A percentile compares a stretch with the other conserved stretches of the same genome.
Evolutionary conservation across 1,284 basidiomycete species (phyloP).

Genomic region (Lentinula novae-zelandiae): DNA sequence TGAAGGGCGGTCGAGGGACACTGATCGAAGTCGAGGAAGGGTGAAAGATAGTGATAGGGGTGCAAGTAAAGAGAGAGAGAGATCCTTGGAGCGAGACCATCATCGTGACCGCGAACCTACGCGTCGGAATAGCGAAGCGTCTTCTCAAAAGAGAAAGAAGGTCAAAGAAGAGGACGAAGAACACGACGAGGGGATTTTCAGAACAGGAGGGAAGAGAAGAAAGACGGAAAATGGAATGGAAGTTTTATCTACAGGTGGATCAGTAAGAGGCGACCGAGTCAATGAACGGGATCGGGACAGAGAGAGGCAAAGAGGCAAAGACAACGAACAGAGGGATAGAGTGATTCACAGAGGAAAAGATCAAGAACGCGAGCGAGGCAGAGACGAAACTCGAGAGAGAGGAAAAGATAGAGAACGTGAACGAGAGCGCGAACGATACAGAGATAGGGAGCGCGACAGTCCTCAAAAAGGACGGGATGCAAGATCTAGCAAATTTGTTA

Average conservation of each 20-base stretch:
- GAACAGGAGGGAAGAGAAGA: slow-evolving; percentile 33
- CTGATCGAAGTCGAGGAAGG: not conserved
- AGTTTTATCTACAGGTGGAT: slow-evolving; percentile 1
- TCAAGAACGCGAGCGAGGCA: not conserved
- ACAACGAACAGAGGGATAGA: not conserved
- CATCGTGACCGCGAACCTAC: not conserved
- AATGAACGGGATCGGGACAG: not conserved
- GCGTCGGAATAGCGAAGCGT: slow-evolving; percentile 1
- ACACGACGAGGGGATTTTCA: slow-evolving; percentile 20
- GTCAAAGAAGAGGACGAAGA: slow-evolving; percentile 22
- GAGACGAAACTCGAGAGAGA: not conserved
- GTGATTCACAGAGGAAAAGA: not conserved
- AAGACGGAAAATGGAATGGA: slow-evolving; percentile 30
- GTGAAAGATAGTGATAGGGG: slow-evolving; percentile 16
- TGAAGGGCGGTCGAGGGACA: slow-evolving; percentile 16
- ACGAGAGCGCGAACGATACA: not conserved
- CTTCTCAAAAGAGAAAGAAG: slow-evolving; percentile 34
- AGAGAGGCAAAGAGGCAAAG: not conserved
- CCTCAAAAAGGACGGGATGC: not conserved
- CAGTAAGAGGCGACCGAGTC: slow-evolving; percentile 12
- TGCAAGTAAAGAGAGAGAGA: slow-evolving; percentile 15
- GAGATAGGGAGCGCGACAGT: slow-evolving; percentile 1
- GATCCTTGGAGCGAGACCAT: not conserved
- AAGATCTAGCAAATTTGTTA: slow-evolving; percentile 4
- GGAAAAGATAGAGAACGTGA: not conserved